Evolutionary conservation across 2,329 filamentous ascomycete genomes (phyloP), one percentile per base, ranked within the genome.

Genomic region (Aspergillus intermedius): DNA sequence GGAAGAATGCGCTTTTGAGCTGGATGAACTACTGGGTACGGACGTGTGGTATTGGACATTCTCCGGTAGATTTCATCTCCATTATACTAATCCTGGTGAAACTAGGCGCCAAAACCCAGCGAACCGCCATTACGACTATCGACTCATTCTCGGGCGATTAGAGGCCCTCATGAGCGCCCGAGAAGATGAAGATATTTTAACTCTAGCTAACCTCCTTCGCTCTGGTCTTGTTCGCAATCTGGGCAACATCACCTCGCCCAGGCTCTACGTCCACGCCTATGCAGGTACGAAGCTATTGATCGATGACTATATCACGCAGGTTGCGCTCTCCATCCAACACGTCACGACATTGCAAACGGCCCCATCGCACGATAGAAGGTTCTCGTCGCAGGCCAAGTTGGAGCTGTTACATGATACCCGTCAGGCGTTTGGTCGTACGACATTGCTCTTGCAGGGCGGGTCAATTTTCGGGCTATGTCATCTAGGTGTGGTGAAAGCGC

Each of bases 391-490:
- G 70, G 82, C 82, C 49, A 95, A 95, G 71, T 74, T 95, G 48
- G 88, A 95, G 68, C 81, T 94, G 49, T 76, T 95, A 46, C 87
- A 93, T 60, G 88, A 95, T 67, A 89, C 89, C 8, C 79, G 91
- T 9, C 88, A 93, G 65, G 88, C 89, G 0, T 94, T 95, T 69
- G 91, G 91, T 8, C 79, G 90, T 55, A 93, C 85, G 48, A 90
- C 87, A 1, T 76, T 96, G 21, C 86, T 96, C 4, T 71, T 96
- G 1, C 90, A 96, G 65, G 91, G 91, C 43, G 91, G 91, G 12
- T 87, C 89, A 39, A 91, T 95, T 49, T 95, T 96, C 60, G 91
- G 91, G 2, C 72, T 95, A 8, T 95, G 88, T 60, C 91, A 96
- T 67, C 68, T 96, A 4, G 91, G 91, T 5, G 89, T 96, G 5